These are phyloP conservation scores for Nematodospora valgi DNA, from an alignment of 805 yeast species.

Conservation along the genomic window DNA sequence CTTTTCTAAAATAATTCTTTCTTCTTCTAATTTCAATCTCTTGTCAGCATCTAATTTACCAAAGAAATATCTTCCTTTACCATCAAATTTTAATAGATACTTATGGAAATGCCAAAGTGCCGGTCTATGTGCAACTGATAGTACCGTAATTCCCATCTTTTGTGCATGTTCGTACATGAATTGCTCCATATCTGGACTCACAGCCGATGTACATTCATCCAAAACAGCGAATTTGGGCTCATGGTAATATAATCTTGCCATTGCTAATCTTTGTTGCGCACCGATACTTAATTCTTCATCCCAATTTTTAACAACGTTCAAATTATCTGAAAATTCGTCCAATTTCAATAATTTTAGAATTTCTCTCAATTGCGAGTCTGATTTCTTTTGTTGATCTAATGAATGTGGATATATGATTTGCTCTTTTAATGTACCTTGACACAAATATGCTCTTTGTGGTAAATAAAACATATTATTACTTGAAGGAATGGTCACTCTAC, in stretches of 20 bases:
- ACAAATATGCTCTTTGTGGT: constrained; percentile 89
- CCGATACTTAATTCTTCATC: constrained; percentile 85
- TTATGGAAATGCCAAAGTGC: constrained; percentile 92
- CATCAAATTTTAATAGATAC: constrained; percentile 77
- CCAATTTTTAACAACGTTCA: constrained; percentile 77
- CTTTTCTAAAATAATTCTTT: constrained; percentile 66
- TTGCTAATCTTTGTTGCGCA: constrained; percentile 88
- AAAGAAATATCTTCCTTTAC: constrained; percentile 66
- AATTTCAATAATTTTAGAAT: constrained; percentile 57
- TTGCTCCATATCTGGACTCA: constrained; percentile 86
- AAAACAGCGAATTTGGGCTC: constrained; percentile 89
- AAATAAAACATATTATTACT: constrained; percentile 73
- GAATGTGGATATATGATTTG: constrained; percentile 88
- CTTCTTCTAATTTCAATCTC: constrained; percentile 74
- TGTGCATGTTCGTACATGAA: constrained; percentile 85
- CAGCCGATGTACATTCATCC: constrained; percentile 95
- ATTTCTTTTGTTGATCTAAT: constrained; percentile 48
- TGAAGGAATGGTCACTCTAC: constrained; percentile 60
- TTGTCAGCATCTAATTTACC: constrained; percentile 66
- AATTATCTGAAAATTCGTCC: constrained; percentile 56
- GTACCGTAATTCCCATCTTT: constrained; percentile 69
- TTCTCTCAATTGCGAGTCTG: constrained; percentile 48
- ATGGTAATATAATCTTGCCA: constrained; percentile 90
- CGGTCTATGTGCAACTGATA: constrained; percentile 90
- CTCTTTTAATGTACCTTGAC: constrained; percentile 76